Evolutionary conservation across 1,139 yeast genomes (phyloP), one percentile per base, ranked within the genome.

Genomic region (Magnusiomyces suaveolens): DNA sequence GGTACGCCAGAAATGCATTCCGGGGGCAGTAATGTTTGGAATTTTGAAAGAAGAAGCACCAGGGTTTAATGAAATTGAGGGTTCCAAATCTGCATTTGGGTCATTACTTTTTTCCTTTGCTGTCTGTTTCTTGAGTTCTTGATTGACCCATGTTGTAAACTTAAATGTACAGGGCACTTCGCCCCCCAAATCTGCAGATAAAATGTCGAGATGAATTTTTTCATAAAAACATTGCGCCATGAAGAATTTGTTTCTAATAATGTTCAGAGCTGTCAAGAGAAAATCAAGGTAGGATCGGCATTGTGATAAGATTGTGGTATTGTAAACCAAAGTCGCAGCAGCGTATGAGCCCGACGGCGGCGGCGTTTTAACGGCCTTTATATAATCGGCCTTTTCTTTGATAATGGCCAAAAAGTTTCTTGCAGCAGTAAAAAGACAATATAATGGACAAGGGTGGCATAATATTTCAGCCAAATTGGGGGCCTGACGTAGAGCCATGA

Each of bases 391-490:
- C 10, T 57, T 54, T 3, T 60, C 55, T 39, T 57, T 58, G 20
- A 64, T 53, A 1, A 59, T 60, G 1, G 62, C 58, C 16, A 64
- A 51, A 51, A 64, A 61, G 43, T 61, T 62, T 38, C 64, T 54
- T 18, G 66, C 64, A 23, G 64, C 58, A 10, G 65, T 56, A 43
- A 61, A 64, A 3, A 64, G 24, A 36, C 63, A 58, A 56, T 61
- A 64, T 14, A 59, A 47, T 16, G 57, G 52, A 36, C 59, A 54
- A 6, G 64, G 61, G 48, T 60, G 58, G 20, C 56, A 51, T 32
- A 54, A 23, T 6, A 57, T 48, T 20, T 56, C 38, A 32, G 48
- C 59, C n/a, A 58, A 49, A 47, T 62, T 62, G 20, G 56, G 47
- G 26, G 60, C 53, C 54, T 55, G 55, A 3, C 63, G 62, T 47